Evolutionary conservation across 495 filamentous ascomycete genomes (phyloP), one percentile per base, ranked within the genome.

Genomic region (Penicillium roqueforti): DNA sequence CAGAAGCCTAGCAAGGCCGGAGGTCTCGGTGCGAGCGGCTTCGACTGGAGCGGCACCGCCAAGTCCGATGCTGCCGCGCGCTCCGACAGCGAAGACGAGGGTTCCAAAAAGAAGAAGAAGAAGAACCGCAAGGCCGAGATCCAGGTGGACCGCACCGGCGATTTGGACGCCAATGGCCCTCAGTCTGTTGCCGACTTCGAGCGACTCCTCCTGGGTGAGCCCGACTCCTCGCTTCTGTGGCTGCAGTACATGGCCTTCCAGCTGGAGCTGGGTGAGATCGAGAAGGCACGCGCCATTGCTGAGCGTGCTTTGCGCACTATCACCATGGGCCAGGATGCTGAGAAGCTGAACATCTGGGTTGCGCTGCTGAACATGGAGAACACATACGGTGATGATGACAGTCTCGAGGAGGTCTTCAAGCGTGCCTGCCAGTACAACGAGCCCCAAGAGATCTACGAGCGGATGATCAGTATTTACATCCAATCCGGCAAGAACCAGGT

Each of bases 211-310:
- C 83, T 97, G 32, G 89, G 91, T 50, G 88, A 95, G 63, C 91
- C 93, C 1, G 87, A 97, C 65, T 88, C 86, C 7, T 95, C 93
- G 1, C 72, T 85, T 41, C 77, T 97, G 22, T 98, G 93, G 93
- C 86, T 95, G 46, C 80, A 87, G 56, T 98, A 97, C 73, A 95
- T 97, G 87, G 91, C 92, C 19, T 96, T 96, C 76, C 90, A 97
- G 71, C 83, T 97, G 63, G 86, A 96, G 67, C 77, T 95, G 47
- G 88, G 87, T 68, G 93, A 97, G 63, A 72, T 92, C 25, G 81
- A 83, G 36, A 91, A 87, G 68, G 91, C 93, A 7, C 83, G 93
- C 45, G 84, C 91, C 51, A 85, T 96, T 56, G 91, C 89, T 22
- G 87, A 96, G 69, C 87, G 93, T 53, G 93, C 93, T 11, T 77